Evolutionary conservation across 345 rosid genomes (phyloP), one percentile per base, ranked within the genome.

Genomic region (Tarenaya hassleriana): DNA sequence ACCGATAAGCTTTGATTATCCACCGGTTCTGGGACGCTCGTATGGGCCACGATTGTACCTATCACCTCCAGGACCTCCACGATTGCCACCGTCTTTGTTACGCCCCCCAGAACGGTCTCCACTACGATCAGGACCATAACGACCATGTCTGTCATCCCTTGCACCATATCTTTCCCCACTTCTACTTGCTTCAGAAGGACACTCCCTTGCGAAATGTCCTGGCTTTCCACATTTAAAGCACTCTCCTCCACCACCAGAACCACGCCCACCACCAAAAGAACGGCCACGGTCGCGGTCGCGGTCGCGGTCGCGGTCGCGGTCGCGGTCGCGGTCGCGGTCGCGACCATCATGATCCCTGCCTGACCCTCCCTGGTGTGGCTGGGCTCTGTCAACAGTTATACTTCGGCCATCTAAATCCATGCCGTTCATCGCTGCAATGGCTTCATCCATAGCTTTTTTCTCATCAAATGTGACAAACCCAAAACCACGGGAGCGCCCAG

Each of bases 401-500:
- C 64, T 75, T 44, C 95, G 73, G 34, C 97, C 97, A 78, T 90
- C 95, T 39, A 90, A 73, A 68, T 86, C 95, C 80, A 86, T 70
- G 15, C 97, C 97, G 62, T 90, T 81, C 95, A 86, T 86, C 47
- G 66, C 84, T 41, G 78, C 77, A 61, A 90, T 90, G 45, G 97
- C 97, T 32, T 90, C 95, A 46, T 83, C 90, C 97, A 90, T 83
- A 18, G 90, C 95, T 16, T 60, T 68, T 48, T 77, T 83, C 55
- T 86, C 90, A 70, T 81, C 94, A 64, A 86, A 90, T 31, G 94
- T 78, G 41, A 90, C 91, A 75, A 90, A 90, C 16, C 97, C 97
- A 66, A 86, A 90, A 58, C 97, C 97, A 70, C 97, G 95, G 49
- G 97, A 90, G 45, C 97, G 94, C 16, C 94, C 97, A 52, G 94